These are phyloP conservation scores for Dissoconium aciculare DNA, from an alignment of 2,329 filamentous ascomycete genomes.

Conservation along the genomic window DNA sequence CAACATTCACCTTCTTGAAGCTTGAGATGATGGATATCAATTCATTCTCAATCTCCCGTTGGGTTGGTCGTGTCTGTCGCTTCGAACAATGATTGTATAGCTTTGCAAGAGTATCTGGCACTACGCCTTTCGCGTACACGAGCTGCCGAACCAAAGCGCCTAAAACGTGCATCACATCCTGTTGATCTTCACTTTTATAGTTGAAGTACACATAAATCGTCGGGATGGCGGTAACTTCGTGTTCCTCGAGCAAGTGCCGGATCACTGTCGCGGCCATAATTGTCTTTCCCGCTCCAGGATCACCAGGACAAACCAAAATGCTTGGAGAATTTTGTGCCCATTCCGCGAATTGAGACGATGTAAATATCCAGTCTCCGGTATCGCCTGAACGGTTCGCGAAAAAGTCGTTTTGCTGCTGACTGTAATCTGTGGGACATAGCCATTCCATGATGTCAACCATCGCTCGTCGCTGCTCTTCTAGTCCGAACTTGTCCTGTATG, in stretches of 20 bases:
- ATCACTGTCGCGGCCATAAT: slow-evolving; percentile 1
- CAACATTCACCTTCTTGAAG: not conserved
- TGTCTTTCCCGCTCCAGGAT: not conserved
- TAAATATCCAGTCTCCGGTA: not conserved
- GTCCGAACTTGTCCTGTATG: not conserved
- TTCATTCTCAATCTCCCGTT: not conserved
- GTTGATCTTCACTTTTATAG: not conserved
- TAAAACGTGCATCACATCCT: not conserved
- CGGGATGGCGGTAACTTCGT: not conserved
- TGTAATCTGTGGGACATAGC: not conserved
- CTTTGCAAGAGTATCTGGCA: not conserved
- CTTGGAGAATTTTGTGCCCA: not conserved
- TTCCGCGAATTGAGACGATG: not conserved
- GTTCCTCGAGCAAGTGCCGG: not conserved
- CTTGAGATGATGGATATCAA: not conserved
- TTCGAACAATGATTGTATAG: not conserved
- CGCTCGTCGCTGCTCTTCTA: not conserved
- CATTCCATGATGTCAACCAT: not conserved
- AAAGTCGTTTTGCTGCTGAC: not conserved
- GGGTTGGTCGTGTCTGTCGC: not conserved
- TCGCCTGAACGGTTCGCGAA: not conserved
- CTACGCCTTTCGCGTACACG: not conserved
- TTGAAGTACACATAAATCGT: slow-evolving; percentile 1
- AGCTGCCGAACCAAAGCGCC: not conserved
- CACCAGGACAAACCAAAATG: slow-evolving; percentile 1